Evolutionary conservation across 2,329 filamentous ascomycete genomes (phyloP), one percentile per base, ranked within the genome.

Genomic region (Penicillium sp.): DNA sequence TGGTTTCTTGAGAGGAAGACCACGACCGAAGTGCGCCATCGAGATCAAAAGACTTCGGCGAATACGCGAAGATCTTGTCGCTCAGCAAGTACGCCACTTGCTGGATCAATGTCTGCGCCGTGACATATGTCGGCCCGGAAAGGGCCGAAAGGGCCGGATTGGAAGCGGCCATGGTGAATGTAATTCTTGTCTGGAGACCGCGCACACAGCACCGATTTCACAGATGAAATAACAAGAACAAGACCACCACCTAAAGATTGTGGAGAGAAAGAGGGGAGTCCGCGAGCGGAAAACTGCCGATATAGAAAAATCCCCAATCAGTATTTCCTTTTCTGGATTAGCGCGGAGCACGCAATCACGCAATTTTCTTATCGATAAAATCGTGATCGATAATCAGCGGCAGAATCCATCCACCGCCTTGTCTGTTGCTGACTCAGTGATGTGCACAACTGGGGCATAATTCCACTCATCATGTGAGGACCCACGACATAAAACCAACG

Each of bases 41-140:
- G 48, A 98, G 76, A 61, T 93, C 85, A 59, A 95, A 96, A 10
- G 86, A 85, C 58, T 94, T 85, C 17, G 89, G 87, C 2, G 90
- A 96, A 73, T 94, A 96, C 39, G 89, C 85, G 71, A 95, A 98
- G 69, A 96, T 81, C 74, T 94, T 95, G 73, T 96, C 89, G 39
- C 90, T 96, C 45, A 98, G 76, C 48, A 85, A 79, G 70, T 95
- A 98, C 44, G 90, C 87, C 49, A 96, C 84, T 68, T 98, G 92
- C 71, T 98, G 92, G 49, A 96, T 84, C 39, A 98, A 78, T 14
- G 87, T 80, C 69, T 98, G 92, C 18, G 88, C 85, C 27, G 90
- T 96, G 45, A 90, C 77, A 68, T 98, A 98, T 39, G 85, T 92
- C 51, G 90, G 85, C 11, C 90, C 92, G 44, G 77, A 81, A 64